Conservation (phyloP, 2,329 filamentous ascomycete genomes). For the Penicillium concentricum region DNA sequence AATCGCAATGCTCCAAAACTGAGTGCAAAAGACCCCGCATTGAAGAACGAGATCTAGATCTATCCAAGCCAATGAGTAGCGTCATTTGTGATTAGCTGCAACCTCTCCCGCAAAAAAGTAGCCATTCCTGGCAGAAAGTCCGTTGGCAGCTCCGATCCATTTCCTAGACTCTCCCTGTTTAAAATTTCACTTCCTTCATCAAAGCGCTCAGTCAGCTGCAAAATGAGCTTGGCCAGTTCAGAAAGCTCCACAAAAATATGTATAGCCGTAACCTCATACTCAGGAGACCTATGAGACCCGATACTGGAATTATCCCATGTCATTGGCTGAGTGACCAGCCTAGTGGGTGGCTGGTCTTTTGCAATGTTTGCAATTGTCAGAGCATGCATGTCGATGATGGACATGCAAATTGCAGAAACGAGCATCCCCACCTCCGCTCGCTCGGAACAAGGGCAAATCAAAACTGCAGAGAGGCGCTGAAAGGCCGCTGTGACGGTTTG, state of each 20-base stretch:
- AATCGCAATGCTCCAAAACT: background rate
- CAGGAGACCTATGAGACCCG: too few species aligned
- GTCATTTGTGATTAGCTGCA: constrained; percentile 1
- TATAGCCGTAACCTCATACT: too few species aligned
- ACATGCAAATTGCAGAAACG: constrained; percentile 9
- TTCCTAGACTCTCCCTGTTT: background rate
- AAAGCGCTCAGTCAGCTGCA: constrained; percentile 11
- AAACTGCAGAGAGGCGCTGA: constrained; percentile 5
- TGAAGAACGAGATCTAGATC: background rate
- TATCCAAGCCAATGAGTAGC: background rate
- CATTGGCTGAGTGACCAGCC: too few species aligned
- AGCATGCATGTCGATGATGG: constrained; percentile 6
- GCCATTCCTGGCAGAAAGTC: background rate
- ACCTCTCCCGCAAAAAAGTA: background rate
- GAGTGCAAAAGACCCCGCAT: background rate
- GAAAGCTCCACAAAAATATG: constrained; percentile 11
- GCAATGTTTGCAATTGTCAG: too few species aligned
- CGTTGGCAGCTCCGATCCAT: background rate
- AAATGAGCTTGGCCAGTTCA: constrained; percentile 9
- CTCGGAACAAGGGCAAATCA: constrained; percentile 12
- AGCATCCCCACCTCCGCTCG: constrained; percentile 6
- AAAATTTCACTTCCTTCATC: background rate
- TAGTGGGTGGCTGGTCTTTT: too few species aligned
- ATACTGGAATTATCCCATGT: too few species aligned
- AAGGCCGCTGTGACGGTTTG: constrained; percentile 1